phyloP scores from a whole-genome alignment of 2,329 filamentous ascomycete genomes.

The Curvularia spicifera region DNA sequence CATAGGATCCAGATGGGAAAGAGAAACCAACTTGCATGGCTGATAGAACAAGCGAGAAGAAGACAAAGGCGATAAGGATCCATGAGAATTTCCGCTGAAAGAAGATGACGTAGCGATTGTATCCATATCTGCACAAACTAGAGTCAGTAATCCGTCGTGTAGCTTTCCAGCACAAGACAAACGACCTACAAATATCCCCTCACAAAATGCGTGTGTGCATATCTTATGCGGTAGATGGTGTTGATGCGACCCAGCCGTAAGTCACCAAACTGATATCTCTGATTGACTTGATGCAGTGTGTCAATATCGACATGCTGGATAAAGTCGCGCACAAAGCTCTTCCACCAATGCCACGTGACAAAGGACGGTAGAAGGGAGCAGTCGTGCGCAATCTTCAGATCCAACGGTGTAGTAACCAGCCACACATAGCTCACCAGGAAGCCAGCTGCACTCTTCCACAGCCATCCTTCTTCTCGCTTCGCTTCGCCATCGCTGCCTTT shows the following conservation, averaged over 20 bases:
- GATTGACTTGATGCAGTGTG: constrained; percentile 45
- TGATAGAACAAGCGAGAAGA: constrained; percentile 45
- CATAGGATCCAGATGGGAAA: not conserved
- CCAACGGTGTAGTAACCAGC: constrained; percentile 43
- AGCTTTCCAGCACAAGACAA: not conserved
- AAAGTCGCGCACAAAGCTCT: constrained; percentile 39
- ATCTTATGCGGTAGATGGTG: constrained; percentile 44
- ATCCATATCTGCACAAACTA: constrained; percentile 36
- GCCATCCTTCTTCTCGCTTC: not conserved
- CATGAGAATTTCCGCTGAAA: constrained; percentile 49
- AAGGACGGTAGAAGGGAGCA: constrained; percentile 35
- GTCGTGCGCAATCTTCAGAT: constrained; percentile 45
- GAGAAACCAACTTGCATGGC: constrained; percentile 49
- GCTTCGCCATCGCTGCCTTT: constrained; percentile 21
- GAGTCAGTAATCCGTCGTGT: not conserved
- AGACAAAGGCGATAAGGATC: constrained; percentile 49
- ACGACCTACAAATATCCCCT: constrained; percentile 41
- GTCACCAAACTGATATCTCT: constrained; percentile 48
- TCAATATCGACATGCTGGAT: constrained; percentile 37
- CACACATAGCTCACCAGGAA: constrained; percentile 47
- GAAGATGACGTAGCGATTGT: constrained; percentile 50
- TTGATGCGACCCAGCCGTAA: constrained; percentile 46
- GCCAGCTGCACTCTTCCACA: constrained; percentile 34
- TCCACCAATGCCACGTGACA: constrained; percentile 47
- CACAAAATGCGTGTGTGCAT: constrained; percentile 44